A percentile compares a stretch with the other conserved stretches of the same genome.
Conservation (phyloP, 257 asterid species). For the Przewalskia tangutica region DNA sequence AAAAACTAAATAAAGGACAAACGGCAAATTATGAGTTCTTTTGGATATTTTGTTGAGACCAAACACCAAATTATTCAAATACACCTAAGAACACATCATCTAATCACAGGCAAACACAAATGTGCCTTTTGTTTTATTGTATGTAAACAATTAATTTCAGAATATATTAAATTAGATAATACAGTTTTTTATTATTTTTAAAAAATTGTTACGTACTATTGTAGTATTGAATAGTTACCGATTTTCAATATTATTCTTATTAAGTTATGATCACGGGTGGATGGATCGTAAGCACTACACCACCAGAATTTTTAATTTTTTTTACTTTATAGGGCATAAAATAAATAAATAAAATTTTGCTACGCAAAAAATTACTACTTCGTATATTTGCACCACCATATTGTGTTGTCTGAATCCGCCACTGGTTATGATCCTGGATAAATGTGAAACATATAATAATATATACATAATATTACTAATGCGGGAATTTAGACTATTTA, state of each 20-base stretch:
- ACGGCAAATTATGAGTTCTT: slow-evolving; percentile 32
- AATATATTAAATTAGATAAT: neutral
- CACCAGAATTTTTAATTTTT: too few species aligned
- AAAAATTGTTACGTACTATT: neutral
- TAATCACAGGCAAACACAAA: neutral
- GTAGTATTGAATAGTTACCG: too few species aligned
- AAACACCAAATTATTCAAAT: slow-evolving; percentile 30
- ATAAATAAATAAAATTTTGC: too few species aligned
- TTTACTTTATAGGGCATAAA: too few species aligned
- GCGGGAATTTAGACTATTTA: neutral
- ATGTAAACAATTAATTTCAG: neutral
- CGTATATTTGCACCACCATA: too few species aligned
- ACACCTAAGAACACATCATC: slow-evolving; percentile 13
- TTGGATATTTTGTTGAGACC: neutral
- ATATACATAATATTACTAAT: neutral
- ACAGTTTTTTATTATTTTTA: neutral
- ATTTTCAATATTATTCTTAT: neutral
- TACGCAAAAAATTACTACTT: too few species aligned
- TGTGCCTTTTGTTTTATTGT: neutral
- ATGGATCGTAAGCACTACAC: too few species aligned
- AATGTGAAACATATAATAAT: neutral
- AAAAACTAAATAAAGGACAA: slow-evolving; percentile 32
- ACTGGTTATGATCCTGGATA: slow-evolving; percentile 5
- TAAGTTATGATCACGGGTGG: neutral
- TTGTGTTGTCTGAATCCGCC: too few species aligned